Evolutionary conservation across 495 filamentous ascomycete genomes (phyloP).

Genomic region (Aspergillus egyptiacus): DNA sequence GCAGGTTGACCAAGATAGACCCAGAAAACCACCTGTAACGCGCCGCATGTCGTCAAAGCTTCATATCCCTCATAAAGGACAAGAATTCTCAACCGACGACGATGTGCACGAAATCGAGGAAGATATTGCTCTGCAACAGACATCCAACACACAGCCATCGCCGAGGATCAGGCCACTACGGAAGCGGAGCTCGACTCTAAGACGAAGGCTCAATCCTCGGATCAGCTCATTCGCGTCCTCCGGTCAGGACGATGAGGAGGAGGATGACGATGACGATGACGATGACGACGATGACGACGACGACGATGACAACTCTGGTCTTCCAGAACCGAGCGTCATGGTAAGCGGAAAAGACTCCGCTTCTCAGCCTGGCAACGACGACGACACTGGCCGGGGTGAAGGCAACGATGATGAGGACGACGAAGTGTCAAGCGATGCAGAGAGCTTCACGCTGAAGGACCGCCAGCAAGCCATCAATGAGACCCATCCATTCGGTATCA

Average conservation of each 20-base stretch:
- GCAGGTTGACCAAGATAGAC: conserved; percentile 46
- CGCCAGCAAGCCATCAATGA: conserved; percentile 97
- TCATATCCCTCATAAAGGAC: conserved; percentile 68
- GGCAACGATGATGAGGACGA: conserved; percentile 5
- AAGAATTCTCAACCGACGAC: conserved; percentile 92
- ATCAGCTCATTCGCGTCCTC: conserved; percentile 52
- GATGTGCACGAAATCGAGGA: conserved; percentile 75
- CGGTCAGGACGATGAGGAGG: conserved; percentile 49
- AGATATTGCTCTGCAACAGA: conserved; percentile 36
- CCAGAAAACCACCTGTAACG: conserved; percentile 65
- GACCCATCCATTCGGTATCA: conserved; percentile 97
- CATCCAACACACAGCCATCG: conserved; percentile 28
- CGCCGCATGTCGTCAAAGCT: conserved; percentile 71
- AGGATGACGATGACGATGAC: conserved; percentile 46
- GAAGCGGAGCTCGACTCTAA: conserved; percentile 58
- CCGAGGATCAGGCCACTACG: conserved; percentile 36
- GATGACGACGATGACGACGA: conserved; percentile 40
- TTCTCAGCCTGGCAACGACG: conserved; percentile 38
- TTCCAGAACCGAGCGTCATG: conserved; percentile 26
- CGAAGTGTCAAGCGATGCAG: conserved; percentile 60
- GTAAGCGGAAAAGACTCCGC: conserved; percentile 18
- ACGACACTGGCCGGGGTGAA: conserved; percentile 32
- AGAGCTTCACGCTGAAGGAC: conserved; percentile 77
- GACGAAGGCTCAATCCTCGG: conserved; percentile 59
- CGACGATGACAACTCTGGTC: conserved; percentile 37